Base-by-base conservation (phyloP, 2,329 filamentous ascomycete genomes). In the Fusarium chaquense region DNA sequence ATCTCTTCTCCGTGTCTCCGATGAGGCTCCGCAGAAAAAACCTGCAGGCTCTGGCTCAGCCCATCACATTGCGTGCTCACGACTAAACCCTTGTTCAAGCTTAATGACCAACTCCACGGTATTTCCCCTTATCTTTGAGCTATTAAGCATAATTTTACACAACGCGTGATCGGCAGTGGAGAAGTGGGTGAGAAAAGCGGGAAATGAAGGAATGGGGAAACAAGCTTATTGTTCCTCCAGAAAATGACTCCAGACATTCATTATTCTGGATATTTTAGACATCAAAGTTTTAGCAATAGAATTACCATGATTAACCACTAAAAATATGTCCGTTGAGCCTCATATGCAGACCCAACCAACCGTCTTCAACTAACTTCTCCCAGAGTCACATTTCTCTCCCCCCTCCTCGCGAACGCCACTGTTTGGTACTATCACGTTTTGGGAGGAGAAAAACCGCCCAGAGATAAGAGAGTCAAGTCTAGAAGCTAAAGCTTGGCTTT, bases 81-180 rank as follows among this genome's bases (percentile, higher is more conserved):
- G 10, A 41, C 6, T 8, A 24, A 46, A 46, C 32, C 50, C 26
- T 13, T 11, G 36, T 20, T 55, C 58, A 58, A 47, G 36, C 53
- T 58, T 56, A 47, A 28, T n/a, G 33, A 35, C 33, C 16, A 15
- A 35, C 33, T 58, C 38, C 51, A 64, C 51, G 50, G 51, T 26
- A 15, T 24, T 24, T n/a, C 22, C 36, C 40, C 60, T 65, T 65
- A 65, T 65, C 62, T 61, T 30, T 65, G 61, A 65, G 61, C 41
- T 49, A 65, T 53, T 65, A 65, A 65, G 61, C 62, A 65, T 65
- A 65, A 65, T 44, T 65, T 40, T 52, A 41, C 35, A 36, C 26
- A 22, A 33, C 10, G 24, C 2, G 38, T 15, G 61, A 65, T 65
- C 54, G 38, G 24, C 53, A 44, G 61, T 65, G 62, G 62, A 61